Evolutionary conservation across 208 protist genomes (phyloP), one percentile per base, ranked within the genome.

Genomic region (Acanthamoeba lenticulata): DNA sequence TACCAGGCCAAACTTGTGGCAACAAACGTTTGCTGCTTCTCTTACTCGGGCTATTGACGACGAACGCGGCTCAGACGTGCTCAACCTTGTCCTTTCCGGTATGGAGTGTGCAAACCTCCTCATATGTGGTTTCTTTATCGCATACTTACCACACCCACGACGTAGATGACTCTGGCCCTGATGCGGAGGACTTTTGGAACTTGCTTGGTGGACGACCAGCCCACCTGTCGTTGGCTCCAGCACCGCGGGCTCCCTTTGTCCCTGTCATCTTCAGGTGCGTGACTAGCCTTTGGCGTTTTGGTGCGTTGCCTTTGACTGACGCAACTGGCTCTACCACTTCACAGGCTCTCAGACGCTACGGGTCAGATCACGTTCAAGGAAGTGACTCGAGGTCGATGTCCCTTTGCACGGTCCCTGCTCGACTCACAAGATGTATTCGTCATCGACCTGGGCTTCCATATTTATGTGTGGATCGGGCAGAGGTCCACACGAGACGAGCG

Each of bases 381-480:
- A 32, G 74, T 83, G 24, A 32, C 24, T 7, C 9, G 74, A 11
- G 74, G 67, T 19, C n/a, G 47, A 19, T n/a, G 19, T 42, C 9
- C 0, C 29, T 21, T 42, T 7, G 0, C 13, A 19, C 13, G 29
- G 11, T 1, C n/a, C n/a, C n/a, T 83, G 34, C 42, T 83, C 9
- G 42, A 42, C 40, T 17, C 40, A 9, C 0, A 83, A 11, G 74
- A 83, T n/a, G 74, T 69, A 7, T 83, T 83, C 74, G 44, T 83
- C 74, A 11, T 38, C 42, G 74, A 83, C 32, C 40, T 83, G 40
- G 74, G 74, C 74, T 83, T 83, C 74, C 74, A 83, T 24, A 9
- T 83, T 49, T 83, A 32, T 32, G 74, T 83, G 34, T 83, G 74
- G 74, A 9, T 83, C 40, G 74, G 74, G 29, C 13, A 83, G 74